Evolutionary conservation across 352 stramenopile genomes (phyloP), one percentile per base, ranked within the genome.

Genomic region (Phytophthora ramorum): DNA sequence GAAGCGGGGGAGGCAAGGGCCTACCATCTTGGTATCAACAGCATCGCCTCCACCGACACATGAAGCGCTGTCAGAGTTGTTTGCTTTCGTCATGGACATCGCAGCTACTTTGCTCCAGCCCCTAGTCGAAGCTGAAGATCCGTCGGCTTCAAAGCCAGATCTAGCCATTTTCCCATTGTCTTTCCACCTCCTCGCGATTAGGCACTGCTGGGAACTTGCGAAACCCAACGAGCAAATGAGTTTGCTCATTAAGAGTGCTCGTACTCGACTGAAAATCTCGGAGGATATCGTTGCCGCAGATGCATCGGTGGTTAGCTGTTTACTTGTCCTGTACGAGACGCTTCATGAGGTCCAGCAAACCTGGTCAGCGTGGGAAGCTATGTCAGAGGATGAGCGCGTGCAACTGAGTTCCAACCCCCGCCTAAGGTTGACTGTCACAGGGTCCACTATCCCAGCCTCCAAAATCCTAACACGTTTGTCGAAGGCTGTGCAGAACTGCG

Each of bases 31-130:
- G n/a, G 22, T 35, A 43, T 34, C 58, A 7, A 24, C 57, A 32
- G 22, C 16, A 7, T n/a, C 56, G 9, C 10, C 20, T 22, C n/a
- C 12, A 19, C 10, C 35, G 6, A 55, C 10, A 34, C 58, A 55
- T 16, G 56, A 73, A 14, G 8, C 17, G 1, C 24, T 77, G 7
- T 55, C 24, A 0, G 75, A 82, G 26, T 45, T 89, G 35, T 56
- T 87, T 13, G 54, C 59, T 0, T 74, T 80, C 16, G 49, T 84
- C 7, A 63, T 89, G 24, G 77, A 81, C 1, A 64, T 78, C 4
- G 65, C 70, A 2, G 38, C 46, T 4, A 78, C 73, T 6, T 44
- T 82, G 17, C 19, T 85, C 13, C 50, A 71, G 9, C 9, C 53
- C 4, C 22, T 67, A 3, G 13, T 58, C 8, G 44, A 59, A 19